A percentile compares a stretch with the other conserved stretches of the same genome.
Conservation (phyloP, 2,329 filamentous ascomycete species). For the Huntiella bhutanensis region DNA sequence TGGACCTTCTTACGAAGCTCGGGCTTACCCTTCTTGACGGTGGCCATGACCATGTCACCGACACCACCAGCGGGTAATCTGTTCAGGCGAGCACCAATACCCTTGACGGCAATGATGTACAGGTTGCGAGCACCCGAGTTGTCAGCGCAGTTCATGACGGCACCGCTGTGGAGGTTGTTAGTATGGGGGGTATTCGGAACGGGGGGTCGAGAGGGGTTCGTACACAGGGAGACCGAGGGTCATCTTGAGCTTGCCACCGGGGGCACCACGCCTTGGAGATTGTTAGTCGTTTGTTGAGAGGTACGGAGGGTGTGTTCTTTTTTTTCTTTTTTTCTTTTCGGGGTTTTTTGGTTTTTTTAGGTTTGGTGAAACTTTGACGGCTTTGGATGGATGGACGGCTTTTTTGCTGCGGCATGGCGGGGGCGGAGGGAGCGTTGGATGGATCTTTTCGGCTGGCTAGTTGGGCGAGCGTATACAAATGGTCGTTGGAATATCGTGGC, state of each 20-base stretch:
- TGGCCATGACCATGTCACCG: constrained; percentile 99
- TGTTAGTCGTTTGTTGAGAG: constrained; percentile 18
- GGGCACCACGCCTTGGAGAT: constrained; percentile 55
- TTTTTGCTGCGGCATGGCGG: too few species aligned
- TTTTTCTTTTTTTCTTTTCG: constrained; percentile 1
- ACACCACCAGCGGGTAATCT: constrained; percentile 92
- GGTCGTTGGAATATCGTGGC: not conserved
- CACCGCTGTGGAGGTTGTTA: constrained; percentile 43
- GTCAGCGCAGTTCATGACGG: constrained; percentile 99
- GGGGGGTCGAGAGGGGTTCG: constrained; percentile 20
- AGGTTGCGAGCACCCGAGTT: constrained; percentile 98
- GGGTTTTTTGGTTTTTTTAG: not conserved
- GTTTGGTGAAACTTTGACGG: not conserved
- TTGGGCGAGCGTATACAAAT: not conserved
- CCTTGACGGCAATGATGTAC: constrained; percentile 99
- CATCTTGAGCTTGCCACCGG: constrained; percentile 99
- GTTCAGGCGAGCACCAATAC: constrained; percentile 94
- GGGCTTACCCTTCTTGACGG: constrained; percentile 99
- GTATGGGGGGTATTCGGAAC: not conserved
- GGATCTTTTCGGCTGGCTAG: too few species aligned
- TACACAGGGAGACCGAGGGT: constrained; percentile 99
- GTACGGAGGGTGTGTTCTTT: not conserved
- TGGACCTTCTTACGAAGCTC: constrained; percentile 99
- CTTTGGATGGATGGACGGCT: too few species aligned
- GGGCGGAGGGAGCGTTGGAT: too few species aligned